Conservation (phyloP, 257 asterid genomes). For the Rauvolfia tetraphylla region DNA sequence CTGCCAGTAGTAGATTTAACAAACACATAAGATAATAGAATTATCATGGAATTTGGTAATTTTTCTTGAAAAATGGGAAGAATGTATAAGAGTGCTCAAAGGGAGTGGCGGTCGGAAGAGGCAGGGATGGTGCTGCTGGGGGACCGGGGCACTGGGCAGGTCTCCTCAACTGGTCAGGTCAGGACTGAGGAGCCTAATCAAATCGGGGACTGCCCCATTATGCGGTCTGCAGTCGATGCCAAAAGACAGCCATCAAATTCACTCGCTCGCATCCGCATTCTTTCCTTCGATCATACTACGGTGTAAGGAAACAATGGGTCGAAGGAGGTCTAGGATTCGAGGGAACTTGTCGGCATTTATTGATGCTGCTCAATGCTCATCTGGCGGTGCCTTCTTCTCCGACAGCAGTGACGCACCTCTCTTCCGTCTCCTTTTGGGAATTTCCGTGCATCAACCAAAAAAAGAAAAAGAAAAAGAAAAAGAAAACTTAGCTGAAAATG, state of each 20-base stretch:
- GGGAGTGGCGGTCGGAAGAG: neutral
- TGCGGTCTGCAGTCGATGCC: constrained; percentile 4
- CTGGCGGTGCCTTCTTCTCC: constrained; percentile 21
- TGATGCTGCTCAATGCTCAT: constrained; percentile 22
- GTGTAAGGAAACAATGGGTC: constrained; percentile 24
- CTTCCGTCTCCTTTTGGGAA: neutral
- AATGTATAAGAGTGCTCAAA: constrained; percentile 6
- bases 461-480: too few species aligned
- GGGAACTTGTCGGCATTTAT: constrained; percentile 35
- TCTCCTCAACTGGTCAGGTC: neutral
- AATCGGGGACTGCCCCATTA: constrained; percentile 1
- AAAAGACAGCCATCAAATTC: constrained; percentile 3
- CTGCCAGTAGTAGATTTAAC: too few species aligned
- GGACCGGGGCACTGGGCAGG: constrained; percentile 12
- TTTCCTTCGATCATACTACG: too few species aligned
- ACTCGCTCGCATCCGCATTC: too few species aligned
- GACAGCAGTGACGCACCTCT: constrained; percentile 10
- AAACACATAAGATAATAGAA: too few species aligned
- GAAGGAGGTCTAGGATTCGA: constrained; percentile 16
- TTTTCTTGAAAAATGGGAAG: neutral
- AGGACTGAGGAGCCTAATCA: constrained; percentile 10
- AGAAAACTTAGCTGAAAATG: neutral
- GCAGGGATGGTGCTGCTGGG: neutral
- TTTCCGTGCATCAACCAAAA: too few species aligned
- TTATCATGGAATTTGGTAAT: too few species aligned